Base-by-base conservation (phyloP, 305 asterid genomes). In the Salvia sclarea region DNA sequence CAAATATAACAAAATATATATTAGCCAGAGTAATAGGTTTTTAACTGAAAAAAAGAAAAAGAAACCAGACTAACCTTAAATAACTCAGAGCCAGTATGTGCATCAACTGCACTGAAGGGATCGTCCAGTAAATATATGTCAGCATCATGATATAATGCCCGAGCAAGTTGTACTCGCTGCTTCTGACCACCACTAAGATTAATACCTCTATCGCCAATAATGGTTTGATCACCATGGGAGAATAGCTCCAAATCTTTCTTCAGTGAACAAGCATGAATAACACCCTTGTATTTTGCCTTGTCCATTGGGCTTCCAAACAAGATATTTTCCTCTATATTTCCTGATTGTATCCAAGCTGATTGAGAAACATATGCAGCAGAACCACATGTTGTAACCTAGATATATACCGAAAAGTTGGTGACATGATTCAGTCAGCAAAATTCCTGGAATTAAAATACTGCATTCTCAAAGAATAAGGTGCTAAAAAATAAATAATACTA, bases 271-370 rank as follows among this genome's bases (percentile, higher is more conserved):
- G 98, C 98, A 77, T 90, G 90, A 71, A 92, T 84, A 55, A 88
- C 98, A 28, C 85, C 78, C 81, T 92, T 90, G 83, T 92, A 92
- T 75, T 83, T 90, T 22, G 83, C 91, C 77, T 86, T 90, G 80
- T 92, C 97, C 98, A 88, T 86, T 13, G 95, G 95, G 76, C 89
- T 85, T 56, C 98, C 98, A 60, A 92, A 92, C 71, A 92, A 95
- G 69, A 92, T 84, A 64, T 92, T 92, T 62, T 88, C 98, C 75
- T 92, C 97, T 48, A 92, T 90, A 70, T 85, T 92, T 70, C 98
- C 98, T 2, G 98, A 88, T 74, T 92, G 98, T 74, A 92, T 92
- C 98, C 98, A 92, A 74, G 98, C 97, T 13, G 95, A 88, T 75
- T 92, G 98, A 68, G 98, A 78, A 65, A 92, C 98, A 43, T 92